Base-by-base conservation (phyloP, 257 asterid species). In the Salvia miltiorrhiza region DNA sequence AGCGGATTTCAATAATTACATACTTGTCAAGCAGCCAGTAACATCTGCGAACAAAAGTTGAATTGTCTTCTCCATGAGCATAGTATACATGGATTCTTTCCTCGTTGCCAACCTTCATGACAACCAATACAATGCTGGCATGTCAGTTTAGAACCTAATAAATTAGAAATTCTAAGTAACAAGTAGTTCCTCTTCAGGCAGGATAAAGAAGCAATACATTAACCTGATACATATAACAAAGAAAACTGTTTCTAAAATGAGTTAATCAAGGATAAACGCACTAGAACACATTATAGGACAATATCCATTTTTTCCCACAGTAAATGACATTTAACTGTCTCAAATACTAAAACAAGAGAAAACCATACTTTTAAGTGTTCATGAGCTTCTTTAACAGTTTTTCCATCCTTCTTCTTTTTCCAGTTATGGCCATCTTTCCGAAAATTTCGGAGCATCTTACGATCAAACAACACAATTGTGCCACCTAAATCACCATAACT, bases 1-100 rank as follows among this genome's bases (percentile, higher is more conserved):
- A 71, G 24, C 47, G 71, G 64, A 44, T 71, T 48, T 56, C 58
- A 74, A 56, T 7, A 9, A 65, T 49, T 70, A 40, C 96, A 76
- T 88, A 93, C 99, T 93, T 93, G 83, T 93, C 97, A 62, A 93
- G 96, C 56, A 93, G 87, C 99, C 99, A 93, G 80, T 90, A 93
- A 77, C 99, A 93, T 86, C 99, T 87, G 69, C 99, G 96, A 61
- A 90, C 99, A 82, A 93, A 93, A 59, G 97, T 93, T 32, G 93
- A 81, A 53, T 76, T 86, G 76, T 84, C 95, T 82, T 90, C 95
- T 64, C 99, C 99, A 73, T 90, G 99, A 54, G 99, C 99, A 80
- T 93, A 93, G 90, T 93, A 93, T 65, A 90, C 99, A 87, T 93
- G 97, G 77, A 93, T 93, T 74, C 97, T 82, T 79, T 93, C 97